These are phyloP conservation scores for Leccinum subgranulosum DNA, from an alignment of 768 basidiomycete species.

Conservation along the genomic window DNA sequence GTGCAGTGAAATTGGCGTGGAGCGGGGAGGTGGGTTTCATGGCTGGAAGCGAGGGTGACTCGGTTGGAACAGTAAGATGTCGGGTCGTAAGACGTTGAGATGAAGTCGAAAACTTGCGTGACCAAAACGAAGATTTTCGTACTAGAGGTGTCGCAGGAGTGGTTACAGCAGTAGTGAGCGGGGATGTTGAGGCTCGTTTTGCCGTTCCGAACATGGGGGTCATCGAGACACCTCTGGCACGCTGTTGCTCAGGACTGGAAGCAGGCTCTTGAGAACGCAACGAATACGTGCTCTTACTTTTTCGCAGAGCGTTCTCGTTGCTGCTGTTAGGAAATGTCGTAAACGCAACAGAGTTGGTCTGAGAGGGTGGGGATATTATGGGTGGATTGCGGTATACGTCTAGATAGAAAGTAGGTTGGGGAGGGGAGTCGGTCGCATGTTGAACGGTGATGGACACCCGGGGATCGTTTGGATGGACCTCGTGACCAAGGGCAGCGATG, in stretches of 20 bases:
- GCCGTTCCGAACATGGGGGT: conserved; percentile 40
- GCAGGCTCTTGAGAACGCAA: conserved; percentile 15
- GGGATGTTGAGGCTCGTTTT: conserved; percentile 43
- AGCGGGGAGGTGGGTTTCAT: conserved; percentile 45
- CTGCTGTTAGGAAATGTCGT: conserved; percentile 18
- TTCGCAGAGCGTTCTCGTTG: conserved; percentile 35
- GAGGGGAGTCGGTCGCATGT: conserved; percentile 28
- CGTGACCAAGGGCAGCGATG: background rate
- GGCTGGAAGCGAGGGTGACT: conserved; percentile 36
- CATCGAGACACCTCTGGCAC: conserved; percentile 57
- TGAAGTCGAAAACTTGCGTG: conserved; percentile 45
- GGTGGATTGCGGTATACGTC: conserved; percentile 56
- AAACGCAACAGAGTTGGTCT: conserved; percentile 50
- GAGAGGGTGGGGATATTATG: conserved; percentile 38
- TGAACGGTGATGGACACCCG: conserved; percentile 21
- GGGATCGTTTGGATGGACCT: conserved; percentile 6
- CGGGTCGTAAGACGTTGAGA: conserved; percentile 11
- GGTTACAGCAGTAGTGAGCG: conserved; percentile 20
- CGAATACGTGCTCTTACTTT: conserved; percentile 50
- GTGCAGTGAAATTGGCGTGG: conserved; percentile 30
- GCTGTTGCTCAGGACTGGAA: conserved; percentile 23
- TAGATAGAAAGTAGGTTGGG: conserved; percentile 56
- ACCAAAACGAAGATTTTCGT: conserved; percentile 69
- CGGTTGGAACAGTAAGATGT: conserved; percentile 28
- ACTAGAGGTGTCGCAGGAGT: conserved; percentile 39